Conservation (phyloP, 73 alveolate species). For the Paramecium octaurelia region DNA sequence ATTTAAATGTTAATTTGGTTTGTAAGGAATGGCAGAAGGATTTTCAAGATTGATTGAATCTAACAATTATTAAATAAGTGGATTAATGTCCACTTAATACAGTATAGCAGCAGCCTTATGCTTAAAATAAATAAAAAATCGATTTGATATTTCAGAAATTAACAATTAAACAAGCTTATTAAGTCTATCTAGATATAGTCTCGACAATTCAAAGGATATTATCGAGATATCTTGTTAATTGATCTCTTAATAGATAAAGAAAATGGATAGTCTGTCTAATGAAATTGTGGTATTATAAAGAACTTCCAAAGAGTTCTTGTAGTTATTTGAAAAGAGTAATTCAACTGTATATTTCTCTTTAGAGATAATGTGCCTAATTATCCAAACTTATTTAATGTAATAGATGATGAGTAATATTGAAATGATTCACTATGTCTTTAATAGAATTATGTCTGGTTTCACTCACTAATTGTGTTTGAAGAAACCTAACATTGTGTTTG, state of each 20-base stretch:
- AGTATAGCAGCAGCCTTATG: constrained; percentile 37
- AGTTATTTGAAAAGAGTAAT: constrained; percentile 3
- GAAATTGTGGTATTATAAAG: background rate
- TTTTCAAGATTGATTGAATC: background rate
- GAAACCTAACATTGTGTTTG: background rate
- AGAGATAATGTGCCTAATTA: constrained; percentile 28
- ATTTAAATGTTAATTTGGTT: constrained; percentile 13
- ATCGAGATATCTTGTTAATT: constrained; percentile 42
- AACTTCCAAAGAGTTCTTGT: background rate
- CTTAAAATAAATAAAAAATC: background rate
- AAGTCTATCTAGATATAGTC: constrained; percentile 38
- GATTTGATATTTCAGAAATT: background rate
- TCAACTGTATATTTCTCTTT: background rate
- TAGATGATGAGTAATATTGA: background rate
- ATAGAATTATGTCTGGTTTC: background rate
- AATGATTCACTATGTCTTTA: constrained; percentile 6
- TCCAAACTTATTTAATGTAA: background rate
- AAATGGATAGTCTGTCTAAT: background rate
- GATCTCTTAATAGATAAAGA: constrained; percentile 4
- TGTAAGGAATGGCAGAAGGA: constrained; percentile 29
- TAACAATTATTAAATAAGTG: background rate
- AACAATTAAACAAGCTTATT: background rate
- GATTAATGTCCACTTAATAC: constrained; percentile 11
- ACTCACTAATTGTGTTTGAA: background rate
- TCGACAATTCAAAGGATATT: constrained; percentile 6